Evolutionary conservation across 129 eudicot species (phyloP), one percentile per base, ranked within the genome.

Genomic region (Flaveria linearis): DNA sequence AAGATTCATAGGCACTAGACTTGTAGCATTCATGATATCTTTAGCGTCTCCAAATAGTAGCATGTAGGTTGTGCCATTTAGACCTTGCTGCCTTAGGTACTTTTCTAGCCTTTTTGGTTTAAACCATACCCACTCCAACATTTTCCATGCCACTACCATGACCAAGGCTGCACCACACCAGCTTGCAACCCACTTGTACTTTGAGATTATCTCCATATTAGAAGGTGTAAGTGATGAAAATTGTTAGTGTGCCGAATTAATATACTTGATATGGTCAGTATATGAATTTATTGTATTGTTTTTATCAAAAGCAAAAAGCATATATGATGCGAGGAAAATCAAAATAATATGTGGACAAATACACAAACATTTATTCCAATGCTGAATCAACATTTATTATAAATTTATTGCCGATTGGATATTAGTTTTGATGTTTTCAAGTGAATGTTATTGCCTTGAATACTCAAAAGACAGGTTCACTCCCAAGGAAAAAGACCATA

Each of bases 71-170:
- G 78, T 80, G 41, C 84, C 84, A 0, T 9, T 30, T 1, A 80
- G 74, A 55, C 84, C 84, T 73, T 80, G 84, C 26, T 45, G 62
- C 74, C 84, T 41, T 26, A 80, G 75, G 50, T 53, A 60, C 62
- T 66, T 80, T 80, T 80, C 83, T 45, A 80, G 62, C 83, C 72
- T 80, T 43, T 57, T 80, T 26, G 83, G 83, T 43, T 69, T 80
- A 25, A 80, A n/a, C 84, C 84, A 80, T 49, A 51, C 75, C 63
- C 74, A 74, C 23, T 80, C 78, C 55, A 80, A 73, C 53, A 80
- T 7, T 68, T 75, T 80, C 84, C 84, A 80, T 26, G 74, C 53
- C n/a, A 73, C 80, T 60, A 30, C 28, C 79, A 60, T 69, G 4
- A 50, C 84, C 78, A 71, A 55, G 39, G 68, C 68, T 47, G 63